Evolutionary conservation across 768 basidiomycete genomes (phyloP), one percentile per base, ranked within the genome.

Genomic region (Pisolithus albus): DNA sequence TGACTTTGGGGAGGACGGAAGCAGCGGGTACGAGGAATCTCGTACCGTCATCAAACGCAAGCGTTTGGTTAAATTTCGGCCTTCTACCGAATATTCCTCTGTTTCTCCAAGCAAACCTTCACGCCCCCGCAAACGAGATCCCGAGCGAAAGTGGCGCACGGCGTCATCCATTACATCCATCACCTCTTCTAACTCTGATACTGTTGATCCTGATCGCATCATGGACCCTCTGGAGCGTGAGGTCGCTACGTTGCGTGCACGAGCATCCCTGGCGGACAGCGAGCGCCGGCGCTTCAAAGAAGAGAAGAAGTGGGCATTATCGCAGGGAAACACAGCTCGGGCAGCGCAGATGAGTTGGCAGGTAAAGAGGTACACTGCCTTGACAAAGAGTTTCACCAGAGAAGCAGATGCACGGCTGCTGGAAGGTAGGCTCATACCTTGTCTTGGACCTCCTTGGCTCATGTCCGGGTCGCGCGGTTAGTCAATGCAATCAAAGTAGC

Each of bases 301-400:
- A 68, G 90, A 92, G 68, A 77, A 81, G 57, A 88, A 90, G 64
- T 92, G 90, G 90, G 90, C 90, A 0, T 63, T 84, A 37, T 85
- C 86, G 18, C 82, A 86, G 63, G 88, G 88, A 0, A 89, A 92
- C 62, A 54, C 71, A 41, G 82, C 86, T 8, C 79, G 88, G 43
- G 88, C 88, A 28, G 72, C 76, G 24, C 83, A 92, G 71, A 81
- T 91, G 75, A 82, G 82, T 60, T 89, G 86, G 83, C 86, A 89
- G 65, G 85, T 89, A 53, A 85, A 86, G 70, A 78, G 83, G 18
- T 91, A 88, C 67, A 81, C 84, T 32, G 80, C 83, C 26, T 70
- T 92, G 50, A 87, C 84, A 78, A 82, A 88, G 67, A 86, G 84
- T 54, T 91, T 88, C 60, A 83, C 82, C 56, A 75, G 79, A 38